Conservation (phyloP, 768 basidiomycete species). For the Phanerodontia chrysosporium region DNA sequence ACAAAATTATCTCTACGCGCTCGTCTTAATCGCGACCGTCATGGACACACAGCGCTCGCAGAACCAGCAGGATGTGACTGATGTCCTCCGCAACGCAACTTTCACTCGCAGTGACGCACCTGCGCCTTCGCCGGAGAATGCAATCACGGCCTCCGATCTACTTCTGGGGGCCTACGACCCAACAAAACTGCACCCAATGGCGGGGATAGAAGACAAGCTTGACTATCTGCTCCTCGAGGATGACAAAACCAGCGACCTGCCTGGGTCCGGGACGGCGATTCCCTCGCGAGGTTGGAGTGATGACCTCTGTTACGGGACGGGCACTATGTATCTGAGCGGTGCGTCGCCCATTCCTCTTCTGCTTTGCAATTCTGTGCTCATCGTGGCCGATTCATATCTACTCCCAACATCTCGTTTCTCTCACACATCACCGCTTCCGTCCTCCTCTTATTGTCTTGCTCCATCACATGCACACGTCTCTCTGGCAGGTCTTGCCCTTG, state of each 20-base stretch:
- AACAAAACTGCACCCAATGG: conserved; percentile 88
- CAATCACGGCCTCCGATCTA: conserved; percentile 79
- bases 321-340: conserved; percentile 98
- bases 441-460: conserved; percentile 70
- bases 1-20: conserved; percentile 9
- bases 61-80: conserved; percentile 17
- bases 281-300: conserved; percentile 98
- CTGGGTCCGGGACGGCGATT: conserved; percentile 86
- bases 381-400: conserved; percentile 22
- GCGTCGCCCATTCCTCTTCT: conserved; percentile 63
- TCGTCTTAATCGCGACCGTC: background rate
- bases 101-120: conserved; percentile 16
- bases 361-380: conserved; percentile 18
- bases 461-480: conserved; percentile 72
- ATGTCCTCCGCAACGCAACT: conserved; percentile 21
- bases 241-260: conserved; percentile 88
- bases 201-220: conserved; percentile 86
- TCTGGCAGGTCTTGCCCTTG: conserved; percentile 84
- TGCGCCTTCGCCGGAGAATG: conserved; percentile 12
- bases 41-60: conserved; percentile 8
- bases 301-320: conserved; percentile 98
- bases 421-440: conserved; percentile 67
- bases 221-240: conserved; percentile 96
- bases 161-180: conserved; percentile 88
- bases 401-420: conserved; percentile 24